Evolutionary conservation across 163 green algal species (phyloP).

Genomic region (Chlamydomonas reinhardtii): DNA sequence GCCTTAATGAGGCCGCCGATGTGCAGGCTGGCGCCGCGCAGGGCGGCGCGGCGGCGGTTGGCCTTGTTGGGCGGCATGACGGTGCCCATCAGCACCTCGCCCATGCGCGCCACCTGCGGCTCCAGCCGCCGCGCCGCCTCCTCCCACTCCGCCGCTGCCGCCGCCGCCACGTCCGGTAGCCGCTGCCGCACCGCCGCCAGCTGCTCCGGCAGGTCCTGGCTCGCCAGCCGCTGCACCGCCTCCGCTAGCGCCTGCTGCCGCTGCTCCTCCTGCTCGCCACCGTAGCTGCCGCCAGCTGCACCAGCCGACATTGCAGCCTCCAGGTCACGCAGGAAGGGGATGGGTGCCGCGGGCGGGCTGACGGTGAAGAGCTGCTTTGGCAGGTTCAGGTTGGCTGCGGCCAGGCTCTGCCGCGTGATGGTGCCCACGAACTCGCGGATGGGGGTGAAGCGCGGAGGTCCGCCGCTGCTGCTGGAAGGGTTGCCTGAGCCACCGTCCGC

Average conservation of each 20-base stretch:
- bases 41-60: constrained; percentile 46
- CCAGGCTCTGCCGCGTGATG: constrained; percentile 7
- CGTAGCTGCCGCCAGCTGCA: background rate
- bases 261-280: background rate
- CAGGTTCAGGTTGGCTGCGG: background rate
- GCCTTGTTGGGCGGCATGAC: constrained; percentile 59
- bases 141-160: constrained; percentile 9
- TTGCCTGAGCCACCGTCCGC: too few relatives aligned
- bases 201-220: constrained; percentile 8
- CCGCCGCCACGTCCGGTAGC: background rate
- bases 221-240: background rate
- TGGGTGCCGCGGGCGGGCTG: background rate
- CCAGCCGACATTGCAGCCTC: background rate
- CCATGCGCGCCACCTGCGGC: constrained; percentile 33
- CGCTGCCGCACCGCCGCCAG: background rate
- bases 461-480: too few relatives aligned
- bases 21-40: constrained; percentile 50
- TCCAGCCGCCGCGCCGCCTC: background rate
- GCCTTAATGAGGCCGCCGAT: constrained; percentile 60
- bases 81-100: constrained; percentile 34
- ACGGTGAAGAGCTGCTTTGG: background rate
- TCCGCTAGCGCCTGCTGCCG: constrained; percentile 2
- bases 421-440: background rate
- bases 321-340: background rate
- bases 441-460: background rate